These are phyloP conservation scores for Wallacemonas sp. DNA, from an alignment of 208 protist genomes.

Conservation along the genomic window DNA sequence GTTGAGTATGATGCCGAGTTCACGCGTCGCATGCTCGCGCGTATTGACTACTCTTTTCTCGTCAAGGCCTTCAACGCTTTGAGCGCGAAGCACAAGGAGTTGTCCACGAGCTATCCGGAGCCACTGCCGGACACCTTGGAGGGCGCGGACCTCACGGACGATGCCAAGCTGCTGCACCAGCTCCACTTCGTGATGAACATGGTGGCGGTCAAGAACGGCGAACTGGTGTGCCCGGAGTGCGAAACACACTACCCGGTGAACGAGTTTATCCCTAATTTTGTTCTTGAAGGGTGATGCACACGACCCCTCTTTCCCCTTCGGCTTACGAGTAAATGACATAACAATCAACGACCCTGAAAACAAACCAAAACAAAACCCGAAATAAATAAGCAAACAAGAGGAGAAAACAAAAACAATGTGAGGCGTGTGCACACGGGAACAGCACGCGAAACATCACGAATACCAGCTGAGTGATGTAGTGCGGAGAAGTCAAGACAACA, in stretches of 20 bases:
- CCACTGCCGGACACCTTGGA: conserved; percentile 57
- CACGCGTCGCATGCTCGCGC: conserved; percentile 80
- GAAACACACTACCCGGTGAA: conserved; percentile 56
- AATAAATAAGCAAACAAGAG: no score
- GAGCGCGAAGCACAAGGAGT: conserved; percentile 24
- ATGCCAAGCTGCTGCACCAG: conserved; percentile 46
- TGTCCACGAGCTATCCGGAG: conserved; percentile 12
- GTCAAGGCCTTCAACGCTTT: conserved; percentile 50
- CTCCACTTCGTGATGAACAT: conserved; percentile 73
- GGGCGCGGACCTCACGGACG: conserved; percentile 54
- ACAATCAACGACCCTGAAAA: no score
- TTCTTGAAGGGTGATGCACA: conserved; percentile 40
- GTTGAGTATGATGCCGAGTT: conserved; percentile 79
- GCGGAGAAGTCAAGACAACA: neutral
- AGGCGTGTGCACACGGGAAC: no score
- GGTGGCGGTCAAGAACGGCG: conserved; percentile 69
- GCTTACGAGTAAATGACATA: no score
- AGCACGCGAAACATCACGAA: neutral
- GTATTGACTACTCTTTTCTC: conserved; percentile 78
- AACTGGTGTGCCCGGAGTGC: conserved; percentile 69
- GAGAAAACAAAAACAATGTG: no score
- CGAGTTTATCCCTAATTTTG: conserved; percentile 91
- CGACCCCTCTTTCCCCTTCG: no score
- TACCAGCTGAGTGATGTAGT: neutral
- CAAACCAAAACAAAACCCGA: no score